These are phyloP conservation scores for Dalechampia spathulata DNA, from an alignment of 441 rosid species.

Conservation along the genomic window DNA sequence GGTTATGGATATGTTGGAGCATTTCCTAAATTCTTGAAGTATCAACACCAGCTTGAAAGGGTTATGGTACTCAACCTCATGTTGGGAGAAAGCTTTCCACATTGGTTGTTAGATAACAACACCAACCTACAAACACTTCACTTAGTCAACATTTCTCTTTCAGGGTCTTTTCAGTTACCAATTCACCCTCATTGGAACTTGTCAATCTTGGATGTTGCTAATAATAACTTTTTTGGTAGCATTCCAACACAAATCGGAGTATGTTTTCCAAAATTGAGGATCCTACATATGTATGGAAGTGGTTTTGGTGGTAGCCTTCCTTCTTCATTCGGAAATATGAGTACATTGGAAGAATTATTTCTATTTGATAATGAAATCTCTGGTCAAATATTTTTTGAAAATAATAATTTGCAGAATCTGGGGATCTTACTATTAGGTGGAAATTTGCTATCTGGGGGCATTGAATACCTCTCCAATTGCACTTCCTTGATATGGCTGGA, in stretches of 20 bases:
- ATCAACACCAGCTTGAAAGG: constrained; percentile 8
- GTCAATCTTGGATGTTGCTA: constrained; percentile 1
- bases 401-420: too few relatives aligned
- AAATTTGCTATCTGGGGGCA: too few relatives aligned
- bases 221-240: constrained; percentile 4
- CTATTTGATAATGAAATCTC: constrained; percentile 12
- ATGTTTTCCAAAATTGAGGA: neutral
- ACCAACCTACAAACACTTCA: neutral
- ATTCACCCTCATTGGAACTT: neutral
- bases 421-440: too few relatives aligned
- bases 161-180: constrained; percentile 12
- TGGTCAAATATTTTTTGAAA: neutral
- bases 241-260: constrained; percentile 8
- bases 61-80: constrained; percentile 7
- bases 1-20: neutral
- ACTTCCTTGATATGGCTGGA: neutral
- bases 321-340: constrained; percentile 9
- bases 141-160: constrained; percentile 12
- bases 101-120: constrained; percentile 30
- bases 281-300: constrained; percentile 9
- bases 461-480: neutral
- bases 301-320: constrained; percentile 12
- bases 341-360: neutral
- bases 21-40: constrained; percentile 19
- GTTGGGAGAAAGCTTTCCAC: constrained; percentile 17